Conservation (phyloP, 2,329 filamentous ascomycete genomes). For the Tympanopsis confertula region DNA sequence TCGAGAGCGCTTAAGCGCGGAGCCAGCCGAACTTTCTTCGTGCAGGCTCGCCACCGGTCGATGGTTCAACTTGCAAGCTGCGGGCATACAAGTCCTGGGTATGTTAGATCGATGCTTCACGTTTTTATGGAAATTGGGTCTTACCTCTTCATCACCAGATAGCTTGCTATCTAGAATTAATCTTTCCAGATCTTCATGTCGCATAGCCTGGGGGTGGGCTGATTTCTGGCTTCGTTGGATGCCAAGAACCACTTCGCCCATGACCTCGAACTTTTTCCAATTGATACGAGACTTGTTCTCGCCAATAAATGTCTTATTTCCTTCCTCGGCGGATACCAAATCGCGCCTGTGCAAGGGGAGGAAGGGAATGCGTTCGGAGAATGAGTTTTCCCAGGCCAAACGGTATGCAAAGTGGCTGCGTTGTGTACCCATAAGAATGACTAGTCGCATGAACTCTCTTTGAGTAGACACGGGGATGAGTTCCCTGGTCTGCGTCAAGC, state of each 20-base stretch:
- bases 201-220: constrained; percentile 43
- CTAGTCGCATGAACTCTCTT: constrained; percentile 58
- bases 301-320: constrained; percentile 58
- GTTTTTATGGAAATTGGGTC: constrained; percentile 13
- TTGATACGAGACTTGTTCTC: constrained; percentile 48
- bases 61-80: constrained; percentile 1
- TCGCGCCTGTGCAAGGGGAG: constrained; percentile 59
- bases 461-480: constrained; percentile 43
- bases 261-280: constrained; percentile 67
- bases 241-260: constrained; percentile 59
- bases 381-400: constrained; percentile 63
- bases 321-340: constrained; percentile 58
- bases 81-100: not conserved
- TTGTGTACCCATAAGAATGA: constrained; percentile 60
- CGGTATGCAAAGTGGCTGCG: constrained; percentile 62
- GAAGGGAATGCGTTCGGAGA: constrained; percentile 58
- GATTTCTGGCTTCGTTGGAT: constrained; percentile 57
- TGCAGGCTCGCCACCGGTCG: not conserved
- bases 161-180: constrained; percentile 53
- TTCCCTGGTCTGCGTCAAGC: constrained; percentile 51
- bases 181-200: constrained; percentile 42
- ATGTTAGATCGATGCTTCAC: not conserved
- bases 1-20: not conserved
- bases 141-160: constrained; percentile 53
- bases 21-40: constrained; percentile 1